Base-by-base conservation (phyloP, 306 rosid genomes). In the Arachis stenosperma region DNA sequence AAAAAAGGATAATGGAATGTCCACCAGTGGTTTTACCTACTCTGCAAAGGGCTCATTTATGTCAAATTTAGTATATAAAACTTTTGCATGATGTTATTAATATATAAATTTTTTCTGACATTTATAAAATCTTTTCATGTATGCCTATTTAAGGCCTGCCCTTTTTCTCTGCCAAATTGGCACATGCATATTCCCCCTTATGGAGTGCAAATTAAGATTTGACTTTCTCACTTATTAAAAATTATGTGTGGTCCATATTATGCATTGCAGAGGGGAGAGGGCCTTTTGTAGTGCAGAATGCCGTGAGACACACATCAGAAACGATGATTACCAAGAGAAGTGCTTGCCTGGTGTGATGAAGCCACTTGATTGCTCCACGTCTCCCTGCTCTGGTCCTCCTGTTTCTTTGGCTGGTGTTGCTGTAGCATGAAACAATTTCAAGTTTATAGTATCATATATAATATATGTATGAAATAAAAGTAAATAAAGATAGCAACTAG, bases 281-380 rank as follows among this genome's bases (percentile, higher is more conserved):
- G 96, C 96, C 47, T 89, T 87, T 65, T 87, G 96, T 71, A 89
- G 96, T 37, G 7, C 76, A 0, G 86, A 89, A 81, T 89, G 96
- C 76, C 88, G 92, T 1, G 90, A 80, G 68, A 76, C 80, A 13
- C 88, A 87, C 73, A 89, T 89, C 5, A 78, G 78, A 59, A 81
- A 87, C 40, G 85, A 85, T n/a, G 73, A 78, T 70, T 51, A 53
- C 58, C 84, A 78, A 71, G 89, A 82, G 12, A 81, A 87, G 52
- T 81, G 81, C 75, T 60, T 81, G 22, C 68, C 85, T 8, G 74
- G 75, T 60, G 76, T 82, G 8, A 58, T 80, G 64, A 88, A 86
- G 67, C 59, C 89, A 54, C 74, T 76, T 51, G 86, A 82, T 65
- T 80, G 51, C 48, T 65, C 90, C 1, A 80, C 62, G 6, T 82